phyloP scores from a whole-genome alignment of 768 basidiomycete species.

The Podaxis sp. region DNA sequence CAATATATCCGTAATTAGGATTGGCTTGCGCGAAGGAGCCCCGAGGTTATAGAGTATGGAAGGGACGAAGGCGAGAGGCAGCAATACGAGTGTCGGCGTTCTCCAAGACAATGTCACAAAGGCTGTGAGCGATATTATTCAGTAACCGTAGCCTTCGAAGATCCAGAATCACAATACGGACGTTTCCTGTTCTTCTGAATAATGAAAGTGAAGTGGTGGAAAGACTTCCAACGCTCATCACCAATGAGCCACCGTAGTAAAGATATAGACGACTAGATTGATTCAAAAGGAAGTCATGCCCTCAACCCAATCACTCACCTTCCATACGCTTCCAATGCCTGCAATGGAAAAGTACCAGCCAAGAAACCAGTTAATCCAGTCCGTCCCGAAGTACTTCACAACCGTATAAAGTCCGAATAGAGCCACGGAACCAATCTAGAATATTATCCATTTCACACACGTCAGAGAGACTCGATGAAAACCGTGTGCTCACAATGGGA shows the following conservation, averaged over 20 bases:
- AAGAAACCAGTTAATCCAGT: conserved; percentile 81
- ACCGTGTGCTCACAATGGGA: conserved; percentile 55
- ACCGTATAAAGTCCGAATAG: conserved; percentile 69
- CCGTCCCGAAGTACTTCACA: conserved; percentile 73
- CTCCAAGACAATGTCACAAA: conserved; percentile 44
- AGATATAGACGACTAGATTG: conserved; percentile 46
- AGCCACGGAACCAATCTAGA: conserved; percentile 65
- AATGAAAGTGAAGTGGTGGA: conserved; percentile 42
- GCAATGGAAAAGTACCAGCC: conserved; percentile 72
- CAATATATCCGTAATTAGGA: conserved; percentile 72
- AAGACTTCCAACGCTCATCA: conserved; percentile 53
- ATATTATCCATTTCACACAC: conserved; percentile 7
- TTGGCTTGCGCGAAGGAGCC: conserved; percentile 49
- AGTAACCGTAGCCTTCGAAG: conserved; percentile 17
- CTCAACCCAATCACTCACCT: conserved; percentile 39
- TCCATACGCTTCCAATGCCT: conserved; percentile 68
- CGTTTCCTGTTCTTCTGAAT: conserved; percentile 39
- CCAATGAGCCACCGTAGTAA: conserved; percentile 51
- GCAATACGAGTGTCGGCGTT: conserved; percentile 53
- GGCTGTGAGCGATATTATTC: conserved; percentile 22
- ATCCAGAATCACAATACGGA: not conserved
- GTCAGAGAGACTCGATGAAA: not conserved
- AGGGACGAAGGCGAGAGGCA: conserved; percentile 62
- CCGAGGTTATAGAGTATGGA: conserved; percentile 61
- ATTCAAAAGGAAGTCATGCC: not conserved